These are phyloP conservation scores for Microsporum ferrugineum DNA, from an alignment of 2,329 filamentous ascomycete genomes.

Conservation along the genomic window DNA sequence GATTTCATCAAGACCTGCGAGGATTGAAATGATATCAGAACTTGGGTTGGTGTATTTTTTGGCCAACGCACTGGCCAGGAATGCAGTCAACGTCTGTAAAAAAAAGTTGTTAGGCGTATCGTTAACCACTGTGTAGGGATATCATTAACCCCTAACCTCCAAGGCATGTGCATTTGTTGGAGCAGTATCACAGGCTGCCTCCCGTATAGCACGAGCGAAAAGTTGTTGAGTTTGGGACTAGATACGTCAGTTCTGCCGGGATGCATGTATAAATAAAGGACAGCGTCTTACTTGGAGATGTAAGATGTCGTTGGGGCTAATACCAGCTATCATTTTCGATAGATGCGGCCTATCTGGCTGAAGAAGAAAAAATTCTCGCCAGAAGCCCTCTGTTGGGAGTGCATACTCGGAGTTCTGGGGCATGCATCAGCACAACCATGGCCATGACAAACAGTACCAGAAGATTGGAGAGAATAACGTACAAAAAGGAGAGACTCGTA, in stretches of 20 bases:
- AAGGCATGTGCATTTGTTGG: constrained; percentile 66
- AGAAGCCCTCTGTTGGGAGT: constrained; percentile 79
- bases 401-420: constrained; percentile 9
- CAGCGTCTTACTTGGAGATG: constrained; percentile 50
- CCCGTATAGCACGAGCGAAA: constrained; percentile 59
- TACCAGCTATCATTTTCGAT: constrained; percentile 54
- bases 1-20: constrained; percentile 80
- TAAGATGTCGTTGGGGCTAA: constrained; percentile 64
- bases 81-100: constrained; percentile 71
- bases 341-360: constrained; percentile 63
- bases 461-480: constrained; percentile 12
- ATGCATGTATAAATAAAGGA: background rate
- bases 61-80: constrained; percentile 66
- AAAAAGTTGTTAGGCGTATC: constrained; percentile 6
- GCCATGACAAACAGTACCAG: constrained; percentile 11
- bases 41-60: constrained; percentile 94
- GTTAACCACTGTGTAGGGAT: constrained; percentile 19
- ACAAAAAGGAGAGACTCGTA: constrained; percentile 71
- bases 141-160: constrained; percentile 49
- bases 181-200: constrained; percentile 50
- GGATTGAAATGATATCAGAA: constrained; percentile 81
- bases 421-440: constrained; percentile 15
- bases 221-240: constrained; percentile 62
- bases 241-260: background rate
- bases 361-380: constrained; percentile 89